Conservation (phyloP, 345 rosid genomes). For the Populus simonii region DNA sequence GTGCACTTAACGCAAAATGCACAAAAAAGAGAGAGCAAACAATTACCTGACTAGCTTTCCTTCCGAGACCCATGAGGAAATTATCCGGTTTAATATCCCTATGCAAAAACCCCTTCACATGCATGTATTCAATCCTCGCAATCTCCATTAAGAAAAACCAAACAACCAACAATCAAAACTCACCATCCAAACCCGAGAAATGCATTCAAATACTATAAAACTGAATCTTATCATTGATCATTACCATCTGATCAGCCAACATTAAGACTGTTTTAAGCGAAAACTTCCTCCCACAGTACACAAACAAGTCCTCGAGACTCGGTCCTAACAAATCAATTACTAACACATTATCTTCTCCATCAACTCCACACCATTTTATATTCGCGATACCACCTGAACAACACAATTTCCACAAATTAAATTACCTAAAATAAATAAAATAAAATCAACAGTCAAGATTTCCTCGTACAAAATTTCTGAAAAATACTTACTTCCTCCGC, state of each 20-base stretch:
- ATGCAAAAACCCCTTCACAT: conserved; percentile 79
- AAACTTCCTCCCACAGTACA: conserved; percentile 86
- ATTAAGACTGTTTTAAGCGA: conserved; percentile 80
- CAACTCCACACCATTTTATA: conserved; percentile 83
- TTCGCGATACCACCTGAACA: conserved; percentile 74
- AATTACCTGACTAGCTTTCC: conserved; percentile 70
- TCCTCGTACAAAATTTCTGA: neutral
- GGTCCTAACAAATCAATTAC: conserved; percentile 93
- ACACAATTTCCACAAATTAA: neutral
- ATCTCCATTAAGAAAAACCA: conserved; percentile 32
- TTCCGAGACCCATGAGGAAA: conserved; percentile 77
- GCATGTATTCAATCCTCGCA: conserved; percentile 64
- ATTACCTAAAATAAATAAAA: neutral
- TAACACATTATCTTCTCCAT: conserved; percentile 69
- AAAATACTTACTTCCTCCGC: conserved; percentile 72
- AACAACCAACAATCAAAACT: neutral
- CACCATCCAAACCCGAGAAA: neutral
- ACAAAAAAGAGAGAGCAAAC: neutral
- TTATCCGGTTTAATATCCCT: conserved; percentile 82
- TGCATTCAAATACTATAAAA: neutral
- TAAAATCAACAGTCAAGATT: neutral
- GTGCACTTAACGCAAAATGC: neutral
- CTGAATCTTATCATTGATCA: neutral
- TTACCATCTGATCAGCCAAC: conserved; percentile 95
- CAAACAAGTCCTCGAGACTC: conserved; percentile 87